Base-by-base conservation (phyloP, 768 basidiomycete genomes). In the Tylopilus rubrobrunneus region DNA sequence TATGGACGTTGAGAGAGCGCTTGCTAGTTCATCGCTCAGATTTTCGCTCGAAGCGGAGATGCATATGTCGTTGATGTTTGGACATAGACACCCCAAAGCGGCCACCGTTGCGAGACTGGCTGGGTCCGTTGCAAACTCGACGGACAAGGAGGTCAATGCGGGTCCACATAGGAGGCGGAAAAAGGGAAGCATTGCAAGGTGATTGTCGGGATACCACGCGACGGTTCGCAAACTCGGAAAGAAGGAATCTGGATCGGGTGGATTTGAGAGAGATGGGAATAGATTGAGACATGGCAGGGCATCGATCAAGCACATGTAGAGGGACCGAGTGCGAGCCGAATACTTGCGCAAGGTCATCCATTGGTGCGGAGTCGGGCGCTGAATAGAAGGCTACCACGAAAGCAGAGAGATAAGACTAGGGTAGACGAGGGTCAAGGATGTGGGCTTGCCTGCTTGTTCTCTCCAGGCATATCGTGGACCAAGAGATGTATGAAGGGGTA, bases 161-260 rank as follows among this genome's bases (percentile, higher is more conserved):
- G 65, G 56, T 17, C 66, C 61, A 11, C 66, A 68, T 23, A 66
- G 19, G 28, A 66, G 56, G 21, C 57, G 64, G 28, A 66, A 33
- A 41, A 66, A 57, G 25, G 59, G 67, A 1, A 61, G 47, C 55
- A 57, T 61, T 29, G 44, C 12, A 2, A 54, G 31, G 47, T 68
- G 64, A 23, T 57, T 51, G 34, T 54, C 45, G 14, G 64, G 62
- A 40, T 53, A 67, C 65, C 65, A 67, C 12, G 48, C 56, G 23
- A 69, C 39, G 28, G 54, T 54, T 4, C 27, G 57, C n/a, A 67
- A 25, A 47, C 61, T 67, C 0, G 59, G 62, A 28, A 69, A 68
- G 43, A 67, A 64, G 19, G 56, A 36, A 6, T 41, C 40, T 7
- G 45, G 39, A 8, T 56, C 44, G 4, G 57, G 65, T 9, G 56